Evolutionary conservation across 495 filamentous ascomycete genomes (phyloP).

Genomic region (Corynascus novoguineensis): DNA sequence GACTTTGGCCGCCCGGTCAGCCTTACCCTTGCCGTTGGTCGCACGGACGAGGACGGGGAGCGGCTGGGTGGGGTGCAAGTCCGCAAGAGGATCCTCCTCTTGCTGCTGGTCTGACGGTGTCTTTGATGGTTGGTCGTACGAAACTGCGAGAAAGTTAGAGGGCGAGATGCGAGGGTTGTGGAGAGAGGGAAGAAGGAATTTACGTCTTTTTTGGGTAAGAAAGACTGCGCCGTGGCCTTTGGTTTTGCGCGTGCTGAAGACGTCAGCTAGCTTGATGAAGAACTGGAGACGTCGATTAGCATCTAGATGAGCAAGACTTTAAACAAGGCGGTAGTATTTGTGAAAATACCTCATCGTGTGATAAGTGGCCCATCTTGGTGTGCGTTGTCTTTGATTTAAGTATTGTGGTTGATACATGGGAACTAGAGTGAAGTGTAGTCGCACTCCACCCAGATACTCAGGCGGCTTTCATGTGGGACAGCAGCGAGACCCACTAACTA

Average conservation of each 20-base stretch:
- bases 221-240: conserved; percentile 71
- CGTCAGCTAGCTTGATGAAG: conserved; percentile 68
- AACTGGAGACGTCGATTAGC: conserved; percentile 54
- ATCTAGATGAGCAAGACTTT: conserved; percentile 10
- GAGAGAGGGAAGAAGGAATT: conserved; percentile 19
- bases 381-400: not conserved
- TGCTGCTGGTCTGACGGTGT: conserved; percentile 18
- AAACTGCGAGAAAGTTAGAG: conserved; percentile 13
- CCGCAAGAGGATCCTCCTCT: conserved; percentile 41
- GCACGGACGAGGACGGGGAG: conserved; percentile 77
- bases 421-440: conserved; percentile 9
- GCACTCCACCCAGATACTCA: no score
- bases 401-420: not conserved
- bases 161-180: not conserved
- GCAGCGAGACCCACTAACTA: not conserved
- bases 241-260: conserved; percentile 64
- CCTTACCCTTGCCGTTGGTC: conserved; percentile 64
- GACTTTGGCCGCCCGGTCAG: conserved; percentile 51
- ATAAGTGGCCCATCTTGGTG: conserved; percentile 45
- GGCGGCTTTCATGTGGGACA: not conserved
- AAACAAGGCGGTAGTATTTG: not conserved
- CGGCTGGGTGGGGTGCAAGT: conserved; percentile 50
- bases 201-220: conserved; percentile 81
- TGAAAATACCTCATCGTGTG: conserved; percentile 65
- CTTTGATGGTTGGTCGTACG: not conserved